These are phyloP conservation scores for Pythium volutum DNA, from an alignment of 352 stramenopile genomes.

Conservation along the genomic window DNA sequence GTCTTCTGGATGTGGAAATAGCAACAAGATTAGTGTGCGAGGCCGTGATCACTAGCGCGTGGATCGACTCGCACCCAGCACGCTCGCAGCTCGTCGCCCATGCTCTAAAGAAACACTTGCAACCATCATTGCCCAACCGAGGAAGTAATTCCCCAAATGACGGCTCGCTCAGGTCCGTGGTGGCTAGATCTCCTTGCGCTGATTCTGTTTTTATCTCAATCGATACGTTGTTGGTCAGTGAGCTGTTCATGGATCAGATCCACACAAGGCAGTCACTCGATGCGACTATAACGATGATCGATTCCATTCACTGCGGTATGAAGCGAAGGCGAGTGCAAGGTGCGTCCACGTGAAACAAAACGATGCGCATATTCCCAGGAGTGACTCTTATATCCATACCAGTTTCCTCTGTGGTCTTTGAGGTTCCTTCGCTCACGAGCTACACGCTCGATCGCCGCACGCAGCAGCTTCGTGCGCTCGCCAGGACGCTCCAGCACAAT, in stretches of 20 bases:
- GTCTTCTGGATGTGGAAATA: background rate
- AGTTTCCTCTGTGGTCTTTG: constrained; percentile 8
- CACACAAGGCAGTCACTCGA: background rate
- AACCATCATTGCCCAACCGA: background rate
- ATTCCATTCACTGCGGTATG: background rate
- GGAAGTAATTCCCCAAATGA: background rate
- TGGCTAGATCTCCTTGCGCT: background rate
- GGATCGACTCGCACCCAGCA: constrained; percentile 12
- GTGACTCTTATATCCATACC: background rate
- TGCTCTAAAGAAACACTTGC: constrained; percentile 4
- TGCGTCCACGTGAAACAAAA: background rate
- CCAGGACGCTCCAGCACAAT: constrained; percentile 20
- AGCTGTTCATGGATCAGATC: constrained; percentile 8
- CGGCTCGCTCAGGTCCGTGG: background rate
- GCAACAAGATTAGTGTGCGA: constrained; percentile 17
- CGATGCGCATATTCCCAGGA: background rate
- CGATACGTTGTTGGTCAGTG: background rate
- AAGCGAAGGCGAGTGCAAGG: constrained; percentile 14
- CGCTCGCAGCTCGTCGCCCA: constrained; percentile 4
- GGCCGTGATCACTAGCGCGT: constrained; percentile 19
- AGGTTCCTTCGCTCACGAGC: constrained; percentile 5
- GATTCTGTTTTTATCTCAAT: background rate
- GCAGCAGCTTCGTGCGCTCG: constrained; percentile 8
- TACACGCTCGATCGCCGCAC: constrained; percentile 6
- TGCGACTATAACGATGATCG: background rate